A percentile compares a stretch with the other conserved stretches of the same genome.
Evolutionary conservation across 2,329 filamentous ascomycete genomes (phyloP).

Genomic region (Ceratocystiopsis minuta): DNA sequence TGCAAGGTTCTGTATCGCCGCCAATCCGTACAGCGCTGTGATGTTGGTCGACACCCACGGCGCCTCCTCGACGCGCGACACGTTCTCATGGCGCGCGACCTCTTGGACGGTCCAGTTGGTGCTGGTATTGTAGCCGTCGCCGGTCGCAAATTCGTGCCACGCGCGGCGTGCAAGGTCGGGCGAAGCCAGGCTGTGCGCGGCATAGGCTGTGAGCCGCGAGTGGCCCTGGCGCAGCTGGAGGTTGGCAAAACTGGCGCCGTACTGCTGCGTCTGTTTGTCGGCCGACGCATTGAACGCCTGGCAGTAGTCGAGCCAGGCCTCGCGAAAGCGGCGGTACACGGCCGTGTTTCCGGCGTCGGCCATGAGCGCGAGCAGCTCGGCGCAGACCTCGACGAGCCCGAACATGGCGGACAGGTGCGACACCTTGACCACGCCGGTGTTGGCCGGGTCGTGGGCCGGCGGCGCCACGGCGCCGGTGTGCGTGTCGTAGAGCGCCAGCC

Average conservation of each 20-base stretch:
- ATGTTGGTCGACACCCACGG: conserved; percentile 39
- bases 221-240: conserved; percentile 35
- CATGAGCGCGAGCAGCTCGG: conserved; percentile 33
- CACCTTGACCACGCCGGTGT: conserved; percentile 30
- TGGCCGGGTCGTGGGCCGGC: conserved; percentile 32
- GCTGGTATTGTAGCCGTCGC: too few species aligned
- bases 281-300: conserved; percentile 33
- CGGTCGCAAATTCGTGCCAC: conserved; percentile 11
- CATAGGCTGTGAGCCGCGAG: conserved; percentile 38
- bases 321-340: conserved; percentile 21
- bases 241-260: conserved; percentile 24
- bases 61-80: conserved; percentile 34
- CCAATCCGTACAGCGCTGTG: conserved; percentile 36
- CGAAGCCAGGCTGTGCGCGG: conserved; percentile 14
- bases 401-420: conserved; percentile 41
- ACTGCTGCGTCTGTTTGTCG: conserved; percentile 32
- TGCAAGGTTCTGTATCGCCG: conserved; percentile 35
- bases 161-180: background rate
- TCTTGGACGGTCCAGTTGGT: background rate
- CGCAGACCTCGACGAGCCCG: conserved; percentile 37
- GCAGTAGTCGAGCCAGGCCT: conserved; percentile 41
- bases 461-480: conserved; percentile 37
- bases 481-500: conserved; percentile 17
- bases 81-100: conserved; percentile 21
- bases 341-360: too few species aligned